phyloP scores from a whole-genome alignment of 257 asterid species.

The Scutellaria minor region DNA sequence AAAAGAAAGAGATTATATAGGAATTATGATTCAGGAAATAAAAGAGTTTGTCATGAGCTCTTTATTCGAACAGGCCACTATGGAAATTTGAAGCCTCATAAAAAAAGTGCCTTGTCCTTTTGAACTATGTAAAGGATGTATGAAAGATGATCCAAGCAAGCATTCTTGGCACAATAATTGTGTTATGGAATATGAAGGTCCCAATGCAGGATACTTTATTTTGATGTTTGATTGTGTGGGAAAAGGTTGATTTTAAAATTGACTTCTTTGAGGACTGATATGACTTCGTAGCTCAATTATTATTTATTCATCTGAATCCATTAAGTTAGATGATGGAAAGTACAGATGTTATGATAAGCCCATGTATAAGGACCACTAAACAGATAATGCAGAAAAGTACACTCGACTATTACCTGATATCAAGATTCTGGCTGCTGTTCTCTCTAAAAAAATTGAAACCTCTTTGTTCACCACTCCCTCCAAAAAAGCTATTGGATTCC shows the following conservation, averaged over 20 bases:
- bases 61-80: conserved; percentile 23
- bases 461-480: conserved; percentile 60
- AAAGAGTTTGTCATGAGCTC: conserved; percentile 13
- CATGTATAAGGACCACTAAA: not conserved
- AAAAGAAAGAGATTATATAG: conserved; percentile 16
- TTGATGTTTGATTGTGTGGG: conserved; percentile 3
- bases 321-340: conserved; percentile 14
- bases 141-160: conserved; percentile 12
- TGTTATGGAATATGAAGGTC: conserved; percentile 8
- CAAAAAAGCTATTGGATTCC: conserved; percentile 64
- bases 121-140: conserved; percentile 17
- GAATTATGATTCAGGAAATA: conserved; percentile 8
- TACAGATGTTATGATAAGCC: not conserved
- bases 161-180: conserved; percentile 6
- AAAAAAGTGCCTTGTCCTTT: conserved; percentile 19
- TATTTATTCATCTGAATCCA: not conserved
- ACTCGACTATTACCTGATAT: conserved; percentile 65
- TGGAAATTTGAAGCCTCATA: conserved; percentile 20
- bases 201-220: conserved; percentile 4
- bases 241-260: not conserved
- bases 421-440: conserved; percentile 67
- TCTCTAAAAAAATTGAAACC: conserved; percentile 63
- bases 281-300: conserved; percentile 2
- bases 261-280: not conserved
- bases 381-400: conserved; percentile 26